Conservation (phyloP, 768 basidiomycete genomes). For the Candolleomyces eurysporus region DNA sequence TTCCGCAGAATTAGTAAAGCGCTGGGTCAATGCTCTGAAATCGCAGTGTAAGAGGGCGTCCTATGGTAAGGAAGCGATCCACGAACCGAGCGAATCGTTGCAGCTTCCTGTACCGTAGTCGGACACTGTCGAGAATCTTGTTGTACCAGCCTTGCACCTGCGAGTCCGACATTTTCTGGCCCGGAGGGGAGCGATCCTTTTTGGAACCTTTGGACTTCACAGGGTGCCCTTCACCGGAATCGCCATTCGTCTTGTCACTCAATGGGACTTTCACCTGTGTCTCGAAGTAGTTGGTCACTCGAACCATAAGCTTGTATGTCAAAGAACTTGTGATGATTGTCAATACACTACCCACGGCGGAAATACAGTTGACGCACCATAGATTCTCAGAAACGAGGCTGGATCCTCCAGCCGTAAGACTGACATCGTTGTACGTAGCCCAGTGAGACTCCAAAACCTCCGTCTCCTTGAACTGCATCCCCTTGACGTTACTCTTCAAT, state of each 20-base stretch:
- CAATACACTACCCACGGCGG: background rate
- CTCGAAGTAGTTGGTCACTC: conserved; percentile 93
- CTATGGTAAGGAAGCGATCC: background rate
- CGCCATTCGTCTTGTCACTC: conserved; percentile 22
- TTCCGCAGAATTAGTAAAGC: conserved; percentile 92
- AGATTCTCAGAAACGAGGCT: conserved; percentile 92
- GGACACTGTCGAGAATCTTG: conserved; percentile 91
- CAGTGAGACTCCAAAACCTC: conserved; percentile 97
- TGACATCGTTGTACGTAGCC: conserved; percentile 92
- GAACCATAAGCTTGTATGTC: conserved; percentile 89
- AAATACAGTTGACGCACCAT: conserved; percentile 55
- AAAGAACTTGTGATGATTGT: conserved; percentile 57
- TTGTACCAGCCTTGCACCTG: conserved; percentile 88
- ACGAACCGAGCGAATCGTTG: conserved; percentile 87
- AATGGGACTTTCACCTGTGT: conserved; percentile 82
- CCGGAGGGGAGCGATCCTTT: conserved; percentile 30
- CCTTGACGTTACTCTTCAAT: conserved; percentile 87
- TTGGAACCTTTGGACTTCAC: conserved; percentile 32
- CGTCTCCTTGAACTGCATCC: conserved; percentile 96
- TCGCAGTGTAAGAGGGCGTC: conserved; percentile 1
- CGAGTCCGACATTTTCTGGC: conserved; percentile 69
- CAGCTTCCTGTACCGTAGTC: conserved; percentile 88
- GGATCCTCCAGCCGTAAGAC: conserved; percentile 84
- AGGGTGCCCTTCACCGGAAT: conserved; percentile 24
- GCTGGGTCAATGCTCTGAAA: conserved; percentile 67